These are phyloP conservation scores for Verticillium tricorpus DNA, from an alignment of 2,329 filamentous ascomycete genomes.

Conservation along the genomic window DNA sequence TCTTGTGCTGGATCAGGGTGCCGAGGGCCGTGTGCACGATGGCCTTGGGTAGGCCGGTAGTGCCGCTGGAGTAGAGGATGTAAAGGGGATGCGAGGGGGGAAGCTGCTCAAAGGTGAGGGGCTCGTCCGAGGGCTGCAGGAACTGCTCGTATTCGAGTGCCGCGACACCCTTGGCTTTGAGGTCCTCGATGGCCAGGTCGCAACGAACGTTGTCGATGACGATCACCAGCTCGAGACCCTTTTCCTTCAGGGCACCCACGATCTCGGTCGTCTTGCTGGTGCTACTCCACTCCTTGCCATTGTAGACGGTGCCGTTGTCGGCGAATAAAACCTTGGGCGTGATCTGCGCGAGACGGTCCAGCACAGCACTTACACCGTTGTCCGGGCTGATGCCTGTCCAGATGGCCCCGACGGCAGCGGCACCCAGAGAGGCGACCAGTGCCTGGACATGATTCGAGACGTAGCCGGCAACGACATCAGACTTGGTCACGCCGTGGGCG, in stretches of 20 bases:
- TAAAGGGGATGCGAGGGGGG: constrained; percentile 85
- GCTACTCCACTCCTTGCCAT: constrained; percentile 83
- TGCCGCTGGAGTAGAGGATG: constrained; percentile 90
- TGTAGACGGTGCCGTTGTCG: constrained; percentile 86
- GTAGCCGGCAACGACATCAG: constrained; percentile 64
- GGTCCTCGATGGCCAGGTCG: constrained; percentile 35
- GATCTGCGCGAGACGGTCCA: constrained; percentile 84
- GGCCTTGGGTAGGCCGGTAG: constrained; percentile 82
- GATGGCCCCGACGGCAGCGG: constrained; percentile 76
- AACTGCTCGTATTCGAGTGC: constrained; percentile 42
- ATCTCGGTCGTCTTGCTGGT: constrained; percentile 77
- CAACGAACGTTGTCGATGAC: constrained; percentile 64
- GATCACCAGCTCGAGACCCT: constrained; percentile 64
- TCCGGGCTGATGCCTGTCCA: constrained; percentile 95
- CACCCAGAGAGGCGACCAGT: constrained; percentile 80
- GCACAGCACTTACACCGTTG: constrained; percentile 83
- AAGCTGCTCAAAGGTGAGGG: constrained; percentile 68
- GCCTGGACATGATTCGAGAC: constrained; percentile 88
- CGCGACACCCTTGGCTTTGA: constrained; percentile 33
- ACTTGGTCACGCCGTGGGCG: constrained; percentile 53
- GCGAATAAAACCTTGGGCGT: constrained; percentile 77
- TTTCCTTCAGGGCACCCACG: constrained; percentile 53
- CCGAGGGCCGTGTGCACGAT: constrained; percentile 91
- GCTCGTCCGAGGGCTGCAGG: constrained; percentile 35
- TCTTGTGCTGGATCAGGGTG: constrained; percentile 93